A percentile compares a stretch with the other conserved stretches of the same genome.
Evolutionary conservation across 768 basidiomycete genomes (phyloP).

Genomic region (Tremella mesenterica): DNA sequence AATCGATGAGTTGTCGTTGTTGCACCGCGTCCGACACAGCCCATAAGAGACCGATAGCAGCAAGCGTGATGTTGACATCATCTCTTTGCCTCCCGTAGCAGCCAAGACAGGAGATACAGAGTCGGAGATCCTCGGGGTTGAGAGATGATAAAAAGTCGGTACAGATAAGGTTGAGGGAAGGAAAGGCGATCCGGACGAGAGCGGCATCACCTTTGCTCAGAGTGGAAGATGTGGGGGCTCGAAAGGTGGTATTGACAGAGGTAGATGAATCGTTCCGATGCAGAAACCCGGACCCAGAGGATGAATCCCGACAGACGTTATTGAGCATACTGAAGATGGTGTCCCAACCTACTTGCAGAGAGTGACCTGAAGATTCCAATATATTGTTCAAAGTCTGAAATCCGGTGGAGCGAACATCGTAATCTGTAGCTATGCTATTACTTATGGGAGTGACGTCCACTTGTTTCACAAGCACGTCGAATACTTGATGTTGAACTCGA

Average conservation of each 20-base stretch:
- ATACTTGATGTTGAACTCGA: slow-evolving; percentile 67
- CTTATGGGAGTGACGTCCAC: slow-evolving; percentile 50
- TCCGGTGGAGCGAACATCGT: slow-evolving; percentile 76
- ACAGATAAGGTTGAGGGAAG: slow-evolving; percentile 85
- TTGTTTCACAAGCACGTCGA: slow-evolving; percentile 76
- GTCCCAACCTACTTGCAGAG: slow-evolving; percentile 85
- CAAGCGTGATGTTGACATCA: slow-evolving; percentile 92
- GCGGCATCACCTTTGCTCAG: slow-evolving; percentile 56
- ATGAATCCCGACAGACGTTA: slow-evolving; percentile 60
- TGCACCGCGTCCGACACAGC: slow-evolving; percentile 93
- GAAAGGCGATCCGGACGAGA: slow-evolving; percentile 86
- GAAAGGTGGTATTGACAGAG: slow-evolving; percentile 22
- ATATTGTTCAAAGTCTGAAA: slow-evolving; percentile 83
- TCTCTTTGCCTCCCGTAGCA: slow-evolving; percentile 77
- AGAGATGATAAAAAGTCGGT: slow-evolving; percentile 74
- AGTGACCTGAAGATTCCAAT: slow-evolving; percentile 82
- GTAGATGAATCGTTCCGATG: slow-evolving; percentile 1
- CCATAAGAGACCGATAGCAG: slow-evolving; percentile 88
- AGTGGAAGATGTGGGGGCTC: slow-evolving; percentile 52
- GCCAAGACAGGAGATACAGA: slow-evolving; percentile 83
- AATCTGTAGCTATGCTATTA: slow-evolving; percentile 50
- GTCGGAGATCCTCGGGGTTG: slow-evolving; percentile 66
- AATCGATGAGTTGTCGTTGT: slow-evolving; percentile 59
- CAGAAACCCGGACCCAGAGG: not conserved
- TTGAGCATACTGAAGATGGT: slow-evolving; percentile 84